Evolutionary conservation across 2,329 filamentous ascomycete species (phyloP).

Genomic region (Torrubiella hemipterigena): DNA sequence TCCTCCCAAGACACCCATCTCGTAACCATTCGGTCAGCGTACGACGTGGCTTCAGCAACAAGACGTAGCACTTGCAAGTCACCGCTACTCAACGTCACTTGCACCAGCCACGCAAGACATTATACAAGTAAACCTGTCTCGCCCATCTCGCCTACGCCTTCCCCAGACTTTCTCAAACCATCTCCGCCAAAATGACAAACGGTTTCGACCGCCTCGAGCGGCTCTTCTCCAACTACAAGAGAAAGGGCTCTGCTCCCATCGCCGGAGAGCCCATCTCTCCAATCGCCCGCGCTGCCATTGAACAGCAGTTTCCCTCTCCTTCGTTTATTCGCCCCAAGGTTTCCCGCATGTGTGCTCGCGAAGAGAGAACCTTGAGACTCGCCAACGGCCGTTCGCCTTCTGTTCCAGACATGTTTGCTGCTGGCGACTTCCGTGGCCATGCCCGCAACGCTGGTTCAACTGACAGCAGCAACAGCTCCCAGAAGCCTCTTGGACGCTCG

Average conservation of each 20-base stretch:
- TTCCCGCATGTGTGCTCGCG: conserved; percentile 43
- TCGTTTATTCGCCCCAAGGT: conserved; percentile 45
- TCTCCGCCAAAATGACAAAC: conserved; percentile 30
- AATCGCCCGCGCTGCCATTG: conserved; percentile 11
- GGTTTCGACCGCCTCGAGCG: conserved; percentile 38
- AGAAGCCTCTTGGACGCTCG: conserved; percentile 12
- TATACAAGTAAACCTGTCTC: too few species aligned
- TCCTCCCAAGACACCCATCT: too few species aligned
- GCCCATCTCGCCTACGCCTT: too few species aligned
- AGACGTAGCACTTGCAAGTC: too few species aligned
- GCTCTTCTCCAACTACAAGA: conserved; percentile 33
- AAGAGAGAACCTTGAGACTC: conserved; percentile 26
- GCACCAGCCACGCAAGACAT: too few species aligned
- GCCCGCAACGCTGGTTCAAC: conserved; percentile 7
- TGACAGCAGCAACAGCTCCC: conserved; percentile 7
- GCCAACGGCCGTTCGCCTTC: conserved; percentile 14
- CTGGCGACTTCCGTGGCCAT: conserved; percentile 5
- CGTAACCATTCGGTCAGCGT: too few species aligned
- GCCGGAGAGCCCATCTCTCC: conserved; percentile 12
- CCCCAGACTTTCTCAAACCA: neutral
- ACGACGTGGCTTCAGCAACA: too few species aligned
- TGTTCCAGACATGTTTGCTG: conserved; percentile 3
- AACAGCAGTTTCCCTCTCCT: conserved; percentile 33
- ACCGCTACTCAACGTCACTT: too few species aligned
- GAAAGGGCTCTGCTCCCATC: conserved; percentile 17